Evolutionary conservation across 2,329 filamentous ascomycete species (phyloP), one percentile per base, ranked within the genome.

Genomic region (Fusarium heterosporum): DNA sequence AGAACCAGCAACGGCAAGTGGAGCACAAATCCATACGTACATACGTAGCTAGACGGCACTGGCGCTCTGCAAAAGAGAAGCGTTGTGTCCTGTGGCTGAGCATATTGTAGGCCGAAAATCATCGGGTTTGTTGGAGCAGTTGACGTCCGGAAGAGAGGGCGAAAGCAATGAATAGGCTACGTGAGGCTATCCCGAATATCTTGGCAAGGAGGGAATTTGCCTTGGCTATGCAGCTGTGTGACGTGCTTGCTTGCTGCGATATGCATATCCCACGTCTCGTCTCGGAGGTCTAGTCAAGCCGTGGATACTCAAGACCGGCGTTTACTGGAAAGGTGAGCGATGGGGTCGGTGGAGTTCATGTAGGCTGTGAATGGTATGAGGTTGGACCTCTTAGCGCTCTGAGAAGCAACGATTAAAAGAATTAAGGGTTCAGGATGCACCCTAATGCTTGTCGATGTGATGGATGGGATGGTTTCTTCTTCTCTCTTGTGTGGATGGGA

Each of bases 291-390:
- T 67, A 43, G 26, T 19, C 40, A 28, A 25, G 29, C 52, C 22
- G 32, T 30, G 26, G 42, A 30, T 25, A n/a, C 13, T 48, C 34
- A 36, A 54, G 47, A 39, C 52, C 65, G 56, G 68, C 43, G 53
- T 53, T 50, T 10, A 53, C 55, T 41, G 13, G 17, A 30, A 40
- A 56, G 26, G 13, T 26, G n/a, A 49, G 43, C 26, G 22, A 71
- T 55, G 55, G 68, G 55, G 58, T 17, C 57, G 36, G 53, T 49
- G 48, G 61, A 57, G 61, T 50, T 52, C 34, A 49, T 28, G 40
- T 60, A 34, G 14, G 39, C n/a, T 53, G 36, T 32, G 29, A 32
- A 43, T 29, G 34, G 46, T 57, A 38, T 42, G 49, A 45, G 39
- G 17, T n/a, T 26, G 30, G 28, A 42, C 29, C 17, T 40, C 28